These are phyloP conservation scores for Kluyveromyces aestuarii DNA, from an alignment of 805 yeast species.

Conservation along the genomic window DNA sequence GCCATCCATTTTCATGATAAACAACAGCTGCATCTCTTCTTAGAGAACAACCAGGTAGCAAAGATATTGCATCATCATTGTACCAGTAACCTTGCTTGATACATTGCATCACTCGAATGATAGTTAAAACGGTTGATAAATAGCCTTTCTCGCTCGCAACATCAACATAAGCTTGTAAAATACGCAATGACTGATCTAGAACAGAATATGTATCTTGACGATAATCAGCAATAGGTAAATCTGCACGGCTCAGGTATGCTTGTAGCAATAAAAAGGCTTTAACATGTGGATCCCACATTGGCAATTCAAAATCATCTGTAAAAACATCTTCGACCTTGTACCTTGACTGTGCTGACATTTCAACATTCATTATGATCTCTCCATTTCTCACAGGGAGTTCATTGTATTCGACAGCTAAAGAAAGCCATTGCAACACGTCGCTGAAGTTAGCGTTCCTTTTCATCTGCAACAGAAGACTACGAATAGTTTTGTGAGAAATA, in stretches of 20 bases:
- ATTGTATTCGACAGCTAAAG: conserved; percentile 68
- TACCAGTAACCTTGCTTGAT: conserved; percentile 85
- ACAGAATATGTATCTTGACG: conserved; percentile 89
- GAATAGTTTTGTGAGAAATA: conserved; percentile 80
- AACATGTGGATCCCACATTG: conserved; percentile 76
- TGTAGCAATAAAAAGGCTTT: conserved; percentile 76
- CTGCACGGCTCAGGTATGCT: conserved; percentile 73
- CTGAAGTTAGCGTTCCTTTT: conserved; percentile 31
- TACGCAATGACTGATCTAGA: conserved; percentile 88
- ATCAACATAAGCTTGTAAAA: conserved; percentile 86
- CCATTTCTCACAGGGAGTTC: conserved; percentile 89
- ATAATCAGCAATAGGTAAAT: conserved; percentile 91
- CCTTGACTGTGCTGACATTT: conserved; percentile 66
- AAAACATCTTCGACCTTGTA: conserved; percentile 57
- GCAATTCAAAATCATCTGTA: conserved; percentile 42
- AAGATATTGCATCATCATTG: conserved; percentile 61
- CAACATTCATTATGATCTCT: conserved; percentile 79
- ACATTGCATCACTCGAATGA: conserved; percentile 70
- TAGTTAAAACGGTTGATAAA: conserved; percentile 46
- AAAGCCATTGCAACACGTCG: conserved; percentile 37
- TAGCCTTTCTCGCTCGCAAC: conserved; percentile 80
- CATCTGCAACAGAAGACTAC: conserved; percentile 53
- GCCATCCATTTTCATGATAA: conserved; percentile 17
- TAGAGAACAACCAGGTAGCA: conserved; percentile 31
- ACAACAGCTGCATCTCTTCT: conserved; percentile 19